These are phyloP conservation scores for Ogataea kodamae DNA, from an alignment of 805 yeast genomes.

Conservation along the genomic window DNA sequence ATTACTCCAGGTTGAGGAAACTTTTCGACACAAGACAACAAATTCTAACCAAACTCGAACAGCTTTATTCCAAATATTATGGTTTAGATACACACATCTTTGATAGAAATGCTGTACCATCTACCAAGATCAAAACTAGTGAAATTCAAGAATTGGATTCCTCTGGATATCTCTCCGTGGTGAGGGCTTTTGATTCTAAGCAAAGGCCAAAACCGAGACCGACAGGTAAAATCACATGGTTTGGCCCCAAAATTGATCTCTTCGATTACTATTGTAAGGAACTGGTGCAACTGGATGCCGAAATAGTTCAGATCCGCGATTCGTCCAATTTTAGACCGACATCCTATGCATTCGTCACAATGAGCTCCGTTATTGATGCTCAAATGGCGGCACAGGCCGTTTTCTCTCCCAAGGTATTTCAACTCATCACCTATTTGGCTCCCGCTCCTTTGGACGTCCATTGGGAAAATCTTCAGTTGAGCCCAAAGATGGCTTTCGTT, in stretches of 20 bases:
- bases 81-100: conserved; percentile 40
- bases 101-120: conserved; percentile 21
- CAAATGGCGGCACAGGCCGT: conserved; percentile 98
- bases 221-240: conserved; percentile 20
- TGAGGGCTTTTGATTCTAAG: conserved; percentile 20
- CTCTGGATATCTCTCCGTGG: conserved; percentile 20
- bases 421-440: conserved; percentile 77
- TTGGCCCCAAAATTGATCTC: conserved; percentile 31
- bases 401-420: conserved; percentile 83
- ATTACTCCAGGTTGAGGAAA: conserved; percentile 37
- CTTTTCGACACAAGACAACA: conserved; percentile 36
- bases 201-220: conserved; percentile 20
- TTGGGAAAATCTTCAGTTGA: conserved; percentile 59
- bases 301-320: conserved; percentile 34
- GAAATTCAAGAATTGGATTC: conserved; percentile 3
- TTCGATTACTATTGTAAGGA: conserved; percentile 35
- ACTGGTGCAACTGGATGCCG: conserved; percentile 36
- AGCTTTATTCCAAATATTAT: conserved; percentile 38
- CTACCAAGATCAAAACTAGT: conserved; percentile 28
- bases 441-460: conserved; percentile 95
- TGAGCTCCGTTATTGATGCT: conserved; percentile 92
- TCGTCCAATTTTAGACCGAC: conserved; percentile 39
- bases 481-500: conserved; percentile 36
- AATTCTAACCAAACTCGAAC: conserved; percentile 38
- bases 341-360: conserved; percentile 70